Base-by-base conservation (phyloP, 2,329 filamentous ascomycete genomes). In the Ophiostoma sp. region DNA sequence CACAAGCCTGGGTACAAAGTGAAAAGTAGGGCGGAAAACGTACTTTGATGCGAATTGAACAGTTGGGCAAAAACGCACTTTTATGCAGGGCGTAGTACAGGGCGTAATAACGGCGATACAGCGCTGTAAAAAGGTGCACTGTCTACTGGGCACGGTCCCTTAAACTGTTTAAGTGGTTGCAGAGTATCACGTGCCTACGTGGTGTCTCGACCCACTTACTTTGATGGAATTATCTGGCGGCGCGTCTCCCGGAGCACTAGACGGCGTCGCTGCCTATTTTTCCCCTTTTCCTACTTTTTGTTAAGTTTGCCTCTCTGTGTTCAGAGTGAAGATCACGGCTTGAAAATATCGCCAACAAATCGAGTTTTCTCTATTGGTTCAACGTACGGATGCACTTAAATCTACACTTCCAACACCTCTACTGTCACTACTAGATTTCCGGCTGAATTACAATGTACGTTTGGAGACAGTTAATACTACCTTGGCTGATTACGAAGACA, bases 221-320 rank as follows among this genome's bases (percentile, higher is more conserved):
- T 38, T n/a, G 16, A 60, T 65, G 60, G 62, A 44, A 58, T 40
- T 18, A 3, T n/a, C 36, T n/a, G 36, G 36, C 63, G 62, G 60
- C 68, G 68, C 68, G 68, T 69, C 68, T 69, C 60, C 68, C 60
- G 5, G 5, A 38, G n/a, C 7, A 47, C 62, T 68, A 64, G 40
- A 64, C 16, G 41, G 62, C 27, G n/a, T 49, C 47, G 8, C 63
- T 60, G 27, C 52, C 52, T 36, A 49, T 60, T 68, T 68, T 49
- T 40, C 67, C 64, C 52, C 67, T 42, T 63, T 62, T 66, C 58
- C 38, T 5, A n/a, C 16, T 62, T 62, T 66, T 64, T 66, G 16
- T 45, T 36, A 9, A 14, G 14, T 44, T 64, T 60, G 12, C 41
- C 58, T 44, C 27, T 60, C 14, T 60, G 55, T 60, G 9, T 12